phyloP scores from a whole-genome alignment of 1,139 yeast genomes.

The Sugiyamaella neomexicana region DNA sequence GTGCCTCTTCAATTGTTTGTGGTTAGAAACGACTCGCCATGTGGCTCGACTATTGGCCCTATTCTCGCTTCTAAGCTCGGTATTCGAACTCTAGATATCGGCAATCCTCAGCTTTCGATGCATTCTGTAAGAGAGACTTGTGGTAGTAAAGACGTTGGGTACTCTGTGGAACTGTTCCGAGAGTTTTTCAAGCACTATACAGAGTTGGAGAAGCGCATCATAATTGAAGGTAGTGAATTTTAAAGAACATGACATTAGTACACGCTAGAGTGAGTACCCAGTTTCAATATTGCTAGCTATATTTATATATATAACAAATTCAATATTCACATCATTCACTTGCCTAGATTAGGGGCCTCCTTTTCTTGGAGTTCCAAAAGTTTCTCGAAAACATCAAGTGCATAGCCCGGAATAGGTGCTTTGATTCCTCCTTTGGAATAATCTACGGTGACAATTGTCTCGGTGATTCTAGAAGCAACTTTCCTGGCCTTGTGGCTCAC shows the following conservation, averaged over 20 bases:
- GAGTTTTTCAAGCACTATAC: conserved; percentile 52
- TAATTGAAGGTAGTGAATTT: conserved; percentile 26
- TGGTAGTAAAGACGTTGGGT: conserved; percentile 71
- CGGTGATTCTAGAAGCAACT: conserved; percentile 40
- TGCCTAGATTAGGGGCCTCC: conserved; percentile 10
- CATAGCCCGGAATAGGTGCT: conserved; percentile 35
- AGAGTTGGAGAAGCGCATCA: conserved; percentile 30
- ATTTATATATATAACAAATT: background rate
- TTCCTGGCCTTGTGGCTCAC: conserved; percentile 39
- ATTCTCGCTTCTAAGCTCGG: conserved; percentile 87
- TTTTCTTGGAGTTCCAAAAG: conserved; percentile 15
- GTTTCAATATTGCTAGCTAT: background rate
- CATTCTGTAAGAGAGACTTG: conserved; percentile 95
- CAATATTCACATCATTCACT: background rate
- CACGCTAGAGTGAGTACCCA: too few species aligned
- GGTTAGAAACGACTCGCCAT: conserved; percentile 86
- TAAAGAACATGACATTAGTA: conserved; percentile 4
- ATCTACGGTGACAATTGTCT: conserved; percentile 40
- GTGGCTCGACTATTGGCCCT: conserved; percentile 98
- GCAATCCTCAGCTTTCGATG: conserved; percentile 94
- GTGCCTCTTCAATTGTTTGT: conserved; percentile 67
- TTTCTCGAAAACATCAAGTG: conserved; percentile 25
- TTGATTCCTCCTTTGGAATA: conserved; percentile 37
- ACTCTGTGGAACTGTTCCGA: conserved; percentile 60
- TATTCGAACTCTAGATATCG: conserved; percentile 83